Conservation (phyloP, 2,329 filamentous ascomycete species). For the Colletotrichum gigasporum region DNA sequence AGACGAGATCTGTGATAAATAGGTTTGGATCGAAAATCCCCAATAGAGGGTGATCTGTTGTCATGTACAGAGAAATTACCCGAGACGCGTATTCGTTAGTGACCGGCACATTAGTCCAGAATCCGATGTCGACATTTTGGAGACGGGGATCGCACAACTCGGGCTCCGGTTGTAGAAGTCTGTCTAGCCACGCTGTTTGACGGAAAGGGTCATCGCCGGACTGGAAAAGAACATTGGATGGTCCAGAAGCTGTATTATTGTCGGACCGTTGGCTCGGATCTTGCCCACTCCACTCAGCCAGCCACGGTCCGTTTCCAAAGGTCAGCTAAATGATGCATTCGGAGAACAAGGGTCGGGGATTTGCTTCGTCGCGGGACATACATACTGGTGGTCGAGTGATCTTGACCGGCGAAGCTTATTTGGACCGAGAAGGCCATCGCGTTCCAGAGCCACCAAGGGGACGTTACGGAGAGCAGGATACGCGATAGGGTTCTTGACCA, state of each 20-base stretch:
- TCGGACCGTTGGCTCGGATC: neutral
- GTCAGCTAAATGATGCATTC: neutral
- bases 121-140: constrained; percentile 37
- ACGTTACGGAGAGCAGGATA: constrained; percentile 32
- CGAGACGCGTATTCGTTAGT: too few relatives aligned
- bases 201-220: too few relatives aligned
- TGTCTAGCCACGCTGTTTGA: neutral
- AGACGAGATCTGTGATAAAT: too few relatives aligned
- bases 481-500: constrained; percentile 35
- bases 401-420: neutral
- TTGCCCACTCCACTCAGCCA: neutral
- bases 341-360: neutral
- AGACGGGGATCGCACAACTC: constrained; percentile 41
- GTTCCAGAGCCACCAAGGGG: neutral
- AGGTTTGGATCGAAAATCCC: too few relatives aligned
- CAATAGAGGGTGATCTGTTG: too few relatives aligned
- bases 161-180: constrained; percentile 12
- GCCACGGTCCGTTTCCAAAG: neutral
- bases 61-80: too few relatives aligned
- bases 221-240: neutral
- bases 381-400: constrained; percentile 24
- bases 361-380: neutral
- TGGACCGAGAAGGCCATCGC: neutral
- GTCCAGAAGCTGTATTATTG: neutral
- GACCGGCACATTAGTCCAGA: too few relatives aligned